Conservation (phyloP, 1,139 yeast genomes). For the Entelexis paramagnoliae region DNA sequence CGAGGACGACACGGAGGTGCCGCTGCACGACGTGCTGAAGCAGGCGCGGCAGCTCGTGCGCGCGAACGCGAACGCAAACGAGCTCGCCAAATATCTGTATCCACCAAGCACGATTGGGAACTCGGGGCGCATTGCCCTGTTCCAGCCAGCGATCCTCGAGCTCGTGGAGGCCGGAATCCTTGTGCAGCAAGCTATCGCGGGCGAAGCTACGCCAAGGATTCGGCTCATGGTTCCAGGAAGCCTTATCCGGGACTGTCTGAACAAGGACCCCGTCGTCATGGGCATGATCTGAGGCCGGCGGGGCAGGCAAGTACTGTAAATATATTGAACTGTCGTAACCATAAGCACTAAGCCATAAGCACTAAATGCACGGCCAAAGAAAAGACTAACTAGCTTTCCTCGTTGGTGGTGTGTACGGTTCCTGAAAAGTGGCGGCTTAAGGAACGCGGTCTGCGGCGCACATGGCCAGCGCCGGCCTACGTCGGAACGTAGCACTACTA, state of each 20-base stretch:
- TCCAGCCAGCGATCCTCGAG: slow-evolving; percentile 49
- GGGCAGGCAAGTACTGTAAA: too few relatives aligned
- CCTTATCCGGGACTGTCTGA: slow-evolving; percentile 40
- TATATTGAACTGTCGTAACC: too few relatives aligned
- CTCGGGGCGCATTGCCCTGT: slow-evolving; percentile 35
- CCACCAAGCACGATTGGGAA: slow-evolving; percentile 7
- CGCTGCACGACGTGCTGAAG: slow-evolving; percentile 66
- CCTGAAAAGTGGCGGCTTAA: too few relatives aligned
- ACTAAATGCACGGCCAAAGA: too few relatives aligned
- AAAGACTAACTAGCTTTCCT: too few relatives aligned
- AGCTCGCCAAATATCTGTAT: slow-evolving; percentile 11
- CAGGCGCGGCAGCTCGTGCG: slow-evolving; percentile 50
- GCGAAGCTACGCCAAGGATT: slow-evolving; percentile 56
- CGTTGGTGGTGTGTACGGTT: too few relatives aligned
- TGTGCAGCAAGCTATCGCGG: slow-evolving; percentile 52
- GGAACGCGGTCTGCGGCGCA: too few relatives aligned
- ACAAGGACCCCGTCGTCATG: slow-evolving; percentile 11
- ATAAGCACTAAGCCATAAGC: too few relatives aligned
- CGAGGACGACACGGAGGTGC: slow-evolving; percentile 59
- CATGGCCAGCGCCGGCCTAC: too few relatives aligned
- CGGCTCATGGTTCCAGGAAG: slow-evolving; percentile 61
- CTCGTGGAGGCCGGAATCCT: slow-evolving; percentile 70
- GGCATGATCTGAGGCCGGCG: slow-evolving; percentile 22
- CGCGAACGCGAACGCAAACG: slow-evolving; percentile 27
- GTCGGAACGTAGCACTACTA: too few relatives aligned